Base-by-base conservation (phyloP, 2,329 filamentous ascomycete genomes). In the Neofusicoccum sp. region DNA sequence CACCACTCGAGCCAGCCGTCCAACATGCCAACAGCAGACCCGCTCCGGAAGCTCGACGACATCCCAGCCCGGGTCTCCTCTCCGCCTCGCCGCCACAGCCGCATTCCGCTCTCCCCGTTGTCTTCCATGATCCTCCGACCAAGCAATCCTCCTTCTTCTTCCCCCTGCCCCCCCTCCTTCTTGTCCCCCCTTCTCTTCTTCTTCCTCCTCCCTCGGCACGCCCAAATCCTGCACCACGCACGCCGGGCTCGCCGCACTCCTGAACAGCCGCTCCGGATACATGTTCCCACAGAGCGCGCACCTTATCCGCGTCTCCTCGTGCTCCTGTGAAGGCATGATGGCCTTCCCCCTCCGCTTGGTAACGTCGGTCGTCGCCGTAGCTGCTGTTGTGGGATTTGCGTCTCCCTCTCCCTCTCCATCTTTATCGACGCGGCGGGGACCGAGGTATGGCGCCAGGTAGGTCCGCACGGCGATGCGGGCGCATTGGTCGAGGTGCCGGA, bases 11-110 rank as follows among this genome's bases (percentile, higher is more conserved):
- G 66, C 62, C 4, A 77, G 60, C 4, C 71, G 68, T 5, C 71
- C 67, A 5, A 76, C 70, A 50, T 77, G 74, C 72, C 74, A 76
- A 7, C 70, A 64, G 63, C 76, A 78, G 36, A 76, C 64, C 33
- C 69, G 63, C 4, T 66, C 63, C 1, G 75, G 75, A 2, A 76
- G 63, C 44, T 73, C 67, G 33, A 76, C 60, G 2, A 73, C 64
- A 45, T 74, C 69, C 5, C 33, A 62, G 11, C 14, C 39, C 47
- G 59, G 48, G 8, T 54, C 11, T 1, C 29, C 41, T 11, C 44
- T 29, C 14, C 44, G n/a, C 14, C 16, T 41, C 6, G 1, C 9
- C 7, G 48, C 45, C 12, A 49, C 29, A 9, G 31, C 41, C 31
- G 29, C 22, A 22, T 22, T 22, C 22, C 22, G 22, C 22, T 22